Base-by-base conservation (phyloP, 2,329 filamentous ascomycete species). In the Alternaria metachromatica region DNA sequence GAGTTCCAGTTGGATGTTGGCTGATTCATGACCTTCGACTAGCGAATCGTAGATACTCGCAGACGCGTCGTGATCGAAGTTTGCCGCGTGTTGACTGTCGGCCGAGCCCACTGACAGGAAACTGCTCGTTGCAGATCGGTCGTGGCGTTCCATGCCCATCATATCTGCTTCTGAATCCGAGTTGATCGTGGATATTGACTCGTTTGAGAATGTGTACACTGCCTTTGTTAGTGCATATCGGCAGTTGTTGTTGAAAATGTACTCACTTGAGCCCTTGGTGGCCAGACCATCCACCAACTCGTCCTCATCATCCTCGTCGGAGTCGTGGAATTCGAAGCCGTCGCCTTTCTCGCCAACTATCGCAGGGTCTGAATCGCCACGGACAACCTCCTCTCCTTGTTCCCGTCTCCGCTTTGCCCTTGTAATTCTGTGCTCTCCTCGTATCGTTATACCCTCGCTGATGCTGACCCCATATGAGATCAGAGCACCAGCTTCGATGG, bases 1-100 rank as follows among this genome's bases (percentile, higher is more conserved):
- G 66, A 99, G 92, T 78, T 99, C 96, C 33, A 98, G 87, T 78
- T 95, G 93, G 74, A 97, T 94, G 67, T 97, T 96, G 76, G 96
- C 92, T 11, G 89, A 88, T 13, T 88, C 87, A 54, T 88, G 84
- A 21, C 90, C 91, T 64, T 89, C 87, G 55, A 91, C 90, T 45
- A 98, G 85, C 23, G 93, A 92, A 74, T 97, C 94, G 65, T 94
- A 87, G n/a, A 98, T 87, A 64, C 93, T 95, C 68, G 90, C 86
- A 4, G 95, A 92, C 25, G 95, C 95, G 75, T 97, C 95, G 65
- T 90, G 86, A 78, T 97, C 92, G 86, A 98, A 98, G 62, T 89
- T 85, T 62, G 87, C 85, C 21, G 86, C 83, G 55, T 81, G 78
- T 64, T 77, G 75, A 62, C 81, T 82, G 56, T 88, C 86, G 15